Conservation (phyloP, 129 eudicot species). For the Centella asiatica region DNA sequence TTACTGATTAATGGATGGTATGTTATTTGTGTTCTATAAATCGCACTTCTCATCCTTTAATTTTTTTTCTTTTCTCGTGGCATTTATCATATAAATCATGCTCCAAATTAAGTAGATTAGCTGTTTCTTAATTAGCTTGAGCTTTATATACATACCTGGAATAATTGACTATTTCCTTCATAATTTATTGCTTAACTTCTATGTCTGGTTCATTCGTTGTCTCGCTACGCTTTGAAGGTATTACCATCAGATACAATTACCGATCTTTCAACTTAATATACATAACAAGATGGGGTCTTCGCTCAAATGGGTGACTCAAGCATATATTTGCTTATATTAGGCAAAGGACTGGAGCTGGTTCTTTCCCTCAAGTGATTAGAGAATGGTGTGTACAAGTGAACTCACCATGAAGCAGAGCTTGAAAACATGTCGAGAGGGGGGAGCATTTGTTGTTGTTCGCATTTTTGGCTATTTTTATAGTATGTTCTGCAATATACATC, state of each 20-base stretch:
- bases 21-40: too few relatives aligned
- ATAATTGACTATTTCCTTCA: background rate
- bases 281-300: too few relatives aligned
- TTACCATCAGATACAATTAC: background rate
- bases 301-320: background rate
- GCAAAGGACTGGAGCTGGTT: background rate
- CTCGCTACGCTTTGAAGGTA: background rate
- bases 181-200: background rate
- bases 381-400: background rate
- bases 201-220: background rate
- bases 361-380: background rate
- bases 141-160: background rate
- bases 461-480: background rate
- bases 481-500: background rate
- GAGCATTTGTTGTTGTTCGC: background rate
- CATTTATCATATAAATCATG: background rate
- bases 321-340: background rate
- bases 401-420: background rate
- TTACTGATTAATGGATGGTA: too few relatives aligned
- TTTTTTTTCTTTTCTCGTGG: too few relatives aligned
- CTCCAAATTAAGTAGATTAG: too few relatives aligned
- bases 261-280: too few relatives aligned
- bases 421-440: background rate
- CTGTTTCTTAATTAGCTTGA: background rate
- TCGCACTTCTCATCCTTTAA: too few relatives aligned